Evolutionary conservation across 139 green algal genomes (phyloP), one percentile per base, ranked within the genome.

Genomic region (Asterochloris sp.): DNA sequence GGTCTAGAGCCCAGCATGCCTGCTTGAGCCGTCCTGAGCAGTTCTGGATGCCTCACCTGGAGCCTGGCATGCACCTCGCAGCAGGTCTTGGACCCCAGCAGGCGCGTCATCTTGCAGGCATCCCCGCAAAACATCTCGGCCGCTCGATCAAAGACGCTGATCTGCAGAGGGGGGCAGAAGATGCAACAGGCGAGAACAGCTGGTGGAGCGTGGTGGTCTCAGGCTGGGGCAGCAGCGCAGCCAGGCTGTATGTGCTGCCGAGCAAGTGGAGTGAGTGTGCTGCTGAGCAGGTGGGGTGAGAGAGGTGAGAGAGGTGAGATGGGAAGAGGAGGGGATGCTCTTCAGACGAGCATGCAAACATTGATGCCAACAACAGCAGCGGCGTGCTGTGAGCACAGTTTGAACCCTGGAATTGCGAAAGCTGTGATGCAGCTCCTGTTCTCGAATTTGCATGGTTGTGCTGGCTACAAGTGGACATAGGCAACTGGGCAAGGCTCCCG

Each of bases 101-200:
- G 68, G 26, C 80, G 62, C 1, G 88, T 86, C 21, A 89, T 83
- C 10, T 73, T 68, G 86, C 89, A 92, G 17, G 83, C 76, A 47
- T 91, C 80, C 8, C 71, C 62, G 21, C 83, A 84, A 69, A 84
- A 92, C 69, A 90, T 83, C 78, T 88, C 73, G 23, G 85, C 54
- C 38, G 86, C 87, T 17, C 84, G 69, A 26, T 80, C 69, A 83
- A 91, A 82, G 26, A 85, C 29, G 11, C 69, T 66, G 10, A 82
- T 78, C 76, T 90, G 71, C 81, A 79, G 74, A 11, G 23, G 16
- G 6, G 29, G 10, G 9, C 10, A 11, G 15, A 54, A 76, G 12
- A 27, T 4, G 12, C 47, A 28, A 60, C 29, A 54, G 1, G 28
- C n/a, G n/a, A 75, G 16, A 8, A 47, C 69, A 76, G 38, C 38